A percentile compares a stretch with the other conserved stretches of the same genome.
Evolutionary conservation across 192 early-diverging fungal species (phyloP).

Genomic region (Anaeromyces robustus): DNA sequence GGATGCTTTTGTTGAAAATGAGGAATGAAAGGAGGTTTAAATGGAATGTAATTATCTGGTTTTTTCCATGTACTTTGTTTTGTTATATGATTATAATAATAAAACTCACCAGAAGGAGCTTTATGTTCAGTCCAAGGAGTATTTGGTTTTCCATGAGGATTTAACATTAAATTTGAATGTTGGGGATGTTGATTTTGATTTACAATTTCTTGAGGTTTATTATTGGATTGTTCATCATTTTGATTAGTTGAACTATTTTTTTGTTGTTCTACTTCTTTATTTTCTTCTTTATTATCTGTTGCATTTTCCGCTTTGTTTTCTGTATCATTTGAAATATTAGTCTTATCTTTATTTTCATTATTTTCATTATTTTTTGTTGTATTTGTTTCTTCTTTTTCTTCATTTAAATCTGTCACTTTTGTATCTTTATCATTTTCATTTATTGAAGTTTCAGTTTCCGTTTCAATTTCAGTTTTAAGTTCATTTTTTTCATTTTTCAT

Average conservation of each 20-base stretch:
- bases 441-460: too few species aligned
- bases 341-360: not conserved
- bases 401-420: too few species aligned
- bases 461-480: too few species aligned
- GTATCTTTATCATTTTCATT: too few species aligned
- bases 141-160: not conserved
- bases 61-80: slow-evolving; percentile 52
- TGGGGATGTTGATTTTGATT: not conserved
- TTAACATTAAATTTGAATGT: not conserved
- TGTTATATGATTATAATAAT: slow-evolving; percentile 57
- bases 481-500: too few species aligned
- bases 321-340: not conserved
- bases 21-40: slow-evolving; percentile 13
- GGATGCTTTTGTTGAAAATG: slow-evolving; percentile 1
- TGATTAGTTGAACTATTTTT: too few species aligned
- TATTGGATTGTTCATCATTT: too few species aligned
- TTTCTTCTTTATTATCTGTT: too few species aligned
- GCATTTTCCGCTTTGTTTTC: too few species aligned
- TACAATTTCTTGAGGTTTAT: not conserved
- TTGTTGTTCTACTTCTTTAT: too few species aligned
- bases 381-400: too few species aligned
- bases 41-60: not conserved
- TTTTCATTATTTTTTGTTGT: not conserved
- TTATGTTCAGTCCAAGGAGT: slow-evolving; percentile 34
- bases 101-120: slow-evolving; percentile 44